Evolutionary conservation across 371 early-diverging fungal genomes (phyloP).

Genomic region (Conidiobolus incongruus): DNA sequence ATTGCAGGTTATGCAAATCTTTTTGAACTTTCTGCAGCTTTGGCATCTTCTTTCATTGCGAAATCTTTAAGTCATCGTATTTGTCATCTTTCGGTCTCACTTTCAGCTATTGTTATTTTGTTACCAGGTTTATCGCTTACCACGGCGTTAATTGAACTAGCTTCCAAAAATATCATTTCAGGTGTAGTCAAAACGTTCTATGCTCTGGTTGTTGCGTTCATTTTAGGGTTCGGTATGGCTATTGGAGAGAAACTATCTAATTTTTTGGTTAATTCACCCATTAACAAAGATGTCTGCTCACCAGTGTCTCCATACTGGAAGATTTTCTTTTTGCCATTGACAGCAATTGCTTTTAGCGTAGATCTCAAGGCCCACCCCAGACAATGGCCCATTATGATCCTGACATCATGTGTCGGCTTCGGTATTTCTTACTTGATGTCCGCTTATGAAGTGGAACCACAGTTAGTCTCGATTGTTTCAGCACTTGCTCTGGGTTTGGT

Average conservation of each 20-base stretch:
- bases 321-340: conserved; percentile 9
- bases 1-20: conserved; percentile 22
- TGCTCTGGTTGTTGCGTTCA: conserved; percentile 32
- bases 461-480: conserved; percentile 22
- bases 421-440: conserved; percentile 10
- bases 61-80: conserved; percentile 16
- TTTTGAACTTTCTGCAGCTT: conserved; percentile 24
- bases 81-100: conserved; percentile 21
- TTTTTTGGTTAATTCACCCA: too few species aligned
- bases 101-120: conserved; percentile 21
- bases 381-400: conserved; percentile 12
- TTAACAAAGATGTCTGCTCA: too few species aligned
- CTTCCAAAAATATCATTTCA: conserved; percentile 40
- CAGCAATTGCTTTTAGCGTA: conserved; percentile 9
- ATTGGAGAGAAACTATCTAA: conserved; percentile 24
- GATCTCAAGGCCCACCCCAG: conserved; percentile 10
- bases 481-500: conserved; percentile 24
- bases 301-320: conserved; percentile 10
- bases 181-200: conserved; percentile 41
- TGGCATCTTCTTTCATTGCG: conserved; percentile 21
- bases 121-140: conserved; percentile 33
- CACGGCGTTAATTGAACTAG: conserved; percentile 36
- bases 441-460: not conserved
- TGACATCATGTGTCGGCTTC: conserved; percentile 9
- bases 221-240: conserved; percentile 34